A percentile compares a stretch with the other conserved stretches of the same genome.
Evolutionary conservation across 2,329 filamentous ascomycete genomes (phyloP).

Genomic region (Metarhizium anisopliae): DNA sequence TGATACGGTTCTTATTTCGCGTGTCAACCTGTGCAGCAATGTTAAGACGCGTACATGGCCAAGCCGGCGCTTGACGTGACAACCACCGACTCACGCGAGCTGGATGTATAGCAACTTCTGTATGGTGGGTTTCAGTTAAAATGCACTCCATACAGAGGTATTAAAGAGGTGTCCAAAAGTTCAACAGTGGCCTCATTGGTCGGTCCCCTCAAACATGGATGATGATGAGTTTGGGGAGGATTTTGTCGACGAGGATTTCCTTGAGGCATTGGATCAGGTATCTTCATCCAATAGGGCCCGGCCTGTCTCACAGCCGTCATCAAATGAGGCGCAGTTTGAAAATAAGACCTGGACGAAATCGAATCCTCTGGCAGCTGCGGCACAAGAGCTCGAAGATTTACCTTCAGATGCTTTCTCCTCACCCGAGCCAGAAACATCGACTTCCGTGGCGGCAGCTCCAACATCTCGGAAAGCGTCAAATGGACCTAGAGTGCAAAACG

Average conservation of each 20-base stretch:
- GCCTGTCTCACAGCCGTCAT: neutral
- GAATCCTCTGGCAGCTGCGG: constrained; percentile 6
- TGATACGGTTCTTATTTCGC: constrained; percentile 22
- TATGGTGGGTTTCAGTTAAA: neutral
- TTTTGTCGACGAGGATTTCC: constrained; percentile 57
- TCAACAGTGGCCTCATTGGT: neutral
- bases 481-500: constrained; percentile 12
- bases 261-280: constrained; percentile 48
- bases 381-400: constrained; percentile 42
- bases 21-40: constrained; percentile 7
- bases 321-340: neutral
- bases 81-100: neutral
- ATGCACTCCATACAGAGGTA: neutral
- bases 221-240: constrained; percentile 56
- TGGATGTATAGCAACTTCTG: neutral
- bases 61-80: neutral
- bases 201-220: constrained; percentile 30
- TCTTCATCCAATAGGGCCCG: constrained; percentile 19
- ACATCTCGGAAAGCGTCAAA: constrained; percentile 4
- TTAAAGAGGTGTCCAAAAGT: neutral
- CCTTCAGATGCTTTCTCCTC: constrained; percentile 62
- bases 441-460: constrained; percentile 8
- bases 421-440: constrained; percentile 27
- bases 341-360: neutral
- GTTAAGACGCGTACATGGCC: constrained; percentile 5